Conservation (phyloP, 2,329 filamentous ascomycete species). For the Penicillium sp. region DNA sequence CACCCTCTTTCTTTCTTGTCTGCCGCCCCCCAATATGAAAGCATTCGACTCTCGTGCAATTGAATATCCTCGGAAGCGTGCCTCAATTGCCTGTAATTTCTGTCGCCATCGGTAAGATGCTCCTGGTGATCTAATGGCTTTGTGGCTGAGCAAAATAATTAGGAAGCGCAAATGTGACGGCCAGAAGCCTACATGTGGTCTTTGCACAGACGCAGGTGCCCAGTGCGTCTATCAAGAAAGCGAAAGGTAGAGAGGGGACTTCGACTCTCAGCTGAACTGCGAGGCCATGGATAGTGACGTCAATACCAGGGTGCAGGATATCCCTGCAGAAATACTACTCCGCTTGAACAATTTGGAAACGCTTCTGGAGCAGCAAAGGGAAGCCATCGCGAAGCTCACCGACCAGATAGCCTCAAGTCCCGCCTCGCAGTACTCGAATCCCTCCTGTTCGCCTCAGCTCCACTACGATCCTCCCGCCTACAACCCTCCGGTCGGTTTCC, state of each 20-base stretch:
- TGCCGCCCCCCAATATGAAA: conserved; percentile 6
- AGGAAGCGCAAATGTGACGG: conserved; percentile 24
- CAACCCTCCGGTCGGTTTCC: neutral
- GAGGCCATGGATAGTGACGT: conserved; percentile 3
- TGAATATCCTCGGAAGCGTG: conserved; percentile 21
- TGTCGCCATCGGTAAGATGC: conserved; percentile 20
- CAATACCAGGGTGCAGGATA: conserved; percentile 10
- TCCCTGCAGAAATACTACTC: conserved; percentile 14
- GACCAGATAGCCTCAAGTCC: conserved; percentile 5
- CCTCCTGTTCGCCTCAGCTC: neutral
- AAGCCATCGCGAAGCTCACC: conserved; percentile 13
- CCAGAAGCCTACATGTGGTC: conserved; percentile 17
- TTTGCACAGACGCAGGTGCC: conserved; percentile 17
- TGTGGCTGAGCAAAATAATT: neutral
- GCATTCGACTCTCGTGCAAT: conserved; percentile 6
- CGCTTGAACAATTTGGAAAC: conserved; percentile 17
- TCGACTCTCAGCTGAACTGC: neutral
- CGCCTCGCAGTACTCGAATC: neutral
- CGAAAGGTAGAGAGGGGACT: conserved; percentile 13
- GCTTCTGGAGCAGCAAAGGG: conserved; percentile 18
- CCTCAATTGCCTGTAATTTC: conserved; percentile 19
- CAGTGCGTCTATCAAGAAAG: conserved; percentile 21
- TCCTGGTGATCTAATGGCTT: neutral
- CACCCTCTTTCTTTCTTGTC: conserved; percentile 4
- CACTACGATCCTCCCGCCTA: conserved; percentile 5